Evolutionary conservation across 371 early-diverging fungal species (phyloP), one percentile per base, ranked within the genome.

Genomic region (Mortierella sp.): DNA sequence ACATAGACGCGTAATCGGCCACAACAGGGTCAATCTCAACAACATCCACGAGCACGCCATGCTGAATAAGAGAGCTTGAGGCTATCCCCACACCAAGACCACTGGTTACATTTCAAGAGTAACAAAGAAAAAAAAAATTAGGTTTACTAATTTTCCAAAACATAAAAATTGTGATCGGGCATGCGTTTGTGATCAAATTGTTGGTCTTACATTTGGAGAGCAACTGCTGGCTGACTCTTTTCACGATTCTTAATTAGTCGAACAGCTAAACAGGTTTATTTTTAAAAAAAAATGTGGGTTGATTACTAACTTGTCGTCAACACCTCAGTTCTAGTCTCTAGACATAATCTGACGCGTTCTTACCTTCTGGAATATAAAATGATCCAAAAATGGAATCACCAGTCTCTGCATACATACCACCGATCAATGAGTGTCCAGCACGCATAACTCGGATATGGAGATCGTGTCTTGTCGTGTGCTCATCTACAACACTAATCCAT

Each of bases 21-120:
- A 96, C 92, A 1, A 76, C 87, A 2, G 91, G 89, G 68, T 96
- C 95, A 45, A 94, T 82, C 72, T 96, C 96, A 0, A 93, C 93
- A 3, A 93, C 87, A 75, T 94, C 93, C 10, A 94, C 87, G 2
- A 69, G 68, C 26, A 91, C 83, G 23, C 88, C 86, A 15, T 74
- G 79, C n/a, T 83, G 67, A 60, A 88, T 82, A 45, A 95, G 85
- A 37, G 91, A 87, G n/a, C 83, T 82, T 4, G 94, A 88, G 10
- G 93, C 88, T 28, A 92, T 84, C n/a, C 96, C 96, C 15, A 92
- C 85, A 9, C 95, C 96, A 35, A 95, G 86, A 0, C 96, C 96
- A 51, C 89, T 92, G 47, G 32, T 55, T 37, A 35, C 12, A 3
- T 42, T 51, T 19, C 47, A 37, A 37, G 40, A 37, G 40, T 3